Base-by-base conservation (phyloP, 2,329 filamentous ascomycete genomes). In the Dothistroma pini region DNA sequence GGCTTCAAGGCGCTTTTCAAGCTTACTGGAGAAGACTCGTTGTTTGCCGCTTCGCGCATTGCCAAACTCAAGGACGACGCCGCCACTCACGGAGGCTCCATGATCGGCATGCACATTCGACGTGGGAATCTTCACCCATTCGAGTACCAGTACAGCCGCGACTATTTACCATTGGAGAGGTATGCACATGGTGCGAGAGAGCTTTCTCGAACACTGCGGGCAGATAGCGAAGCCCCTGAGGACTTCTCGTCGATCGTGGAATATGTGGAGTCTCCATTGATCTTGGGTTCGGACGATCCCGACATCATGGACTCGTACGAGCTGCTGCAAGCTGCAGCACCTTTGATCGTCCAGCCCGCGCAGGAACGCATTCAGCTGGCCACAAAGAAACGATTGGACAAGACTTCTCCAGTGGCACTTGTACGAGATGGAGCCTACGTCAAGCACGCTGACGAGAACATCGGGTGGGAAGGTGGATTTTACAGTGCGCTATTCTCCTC, bases 391-490 rank as follows among this genome's bases (percentile, higher is more conserved):
- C 73, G 76, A n/a, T 75, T 83, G 54, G 76, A 79, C 64, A 75
- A 74, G 49, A 61, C 65, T 4, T 66, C 69, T 0, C 72, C 73
- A 1, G 66, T 68, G 29, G 53, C 61, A 4, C 64, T 68, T 5
- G 41, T 70, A 9, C 71, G 71, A 10, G 72, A 75, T 2, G 76
- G 84, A 62, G 78, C 82, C 7, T 84, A 89, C 71, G 82, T 83
- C 66, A 85, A 84, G 68, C 90, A 89, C 72, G 82, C 89, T 38
- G 89, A 92, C 61, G 88, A 92, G 71, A 84, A 87, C 1, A 86
- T 90, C 47, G 91, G 91, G 32, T 96, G 91, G 91, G 91, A 96
- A 73, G 91, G 91, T 19, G 91, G 91, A 1, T 96, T 96, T 79
- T 96, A 89, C 75, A 83, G 84, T 14, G 84, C 86, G 69, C 87